phyloP scores from a whole-genome alignment of 1,139 yeast genomes.

The Blastobotrys aristatus region DNA sequence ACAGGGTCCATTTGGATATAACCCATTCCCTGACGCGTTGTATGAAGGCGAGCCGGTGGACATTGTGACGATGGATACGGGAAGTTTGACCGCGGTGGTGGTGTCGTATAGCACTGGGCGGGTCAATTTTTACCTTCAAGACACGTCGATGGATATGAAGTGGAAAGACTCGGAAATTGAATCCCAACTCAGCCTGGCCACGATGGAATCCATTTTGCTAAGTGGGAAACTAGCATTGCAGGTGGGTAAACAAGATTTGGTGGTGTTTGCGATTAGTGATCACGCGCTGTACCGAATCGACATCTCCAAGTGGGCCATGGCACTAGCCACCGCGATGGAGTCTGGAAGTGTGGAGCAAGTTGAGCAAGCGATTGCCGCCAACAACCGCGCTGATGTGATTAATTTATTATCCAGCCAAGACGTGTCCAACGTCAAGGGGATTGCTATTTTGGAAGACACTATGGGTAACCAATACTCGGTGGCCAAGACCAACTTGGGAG shows the following conservation, averaged over 20 bases:
- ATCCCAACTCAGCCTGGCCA: conserved; percentile 9
- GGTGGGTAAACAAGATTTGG: conserved; percentile 5
- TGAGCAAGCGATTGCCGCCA: background rate
- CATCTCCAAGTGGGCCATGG: conserved; percentile 24
- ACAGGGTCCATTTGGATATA: conserved; percentile 50
- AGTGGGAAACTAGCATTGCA: background rate
- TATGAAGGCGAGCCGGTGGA: conserved; percentile 43
- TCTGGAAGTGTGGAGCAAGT: conserved; percentile 13
- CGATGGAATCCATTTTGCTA: conserved; percentile 14
- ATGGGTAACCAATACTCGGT: conserved; percentile 16
- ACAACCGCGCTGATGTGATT: background rate
- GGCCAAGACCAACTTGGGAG: conserved; percentile 12
- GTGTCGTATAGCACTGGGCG: conserved; percentile 27
- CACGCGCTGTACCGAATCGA: conserved; percentile 19
- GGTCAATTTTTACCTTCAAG: conserved; percentile 26
- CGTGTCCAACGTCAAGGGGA: conserved; percentile 14
- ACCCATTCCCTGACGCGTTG: conserved; percentile 48
- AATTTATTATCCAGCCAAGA: conserved; percentile 9
- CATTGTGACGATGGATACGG: conserved; percentile 31
- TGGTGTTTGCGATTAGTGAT: conserved; percentile 12
- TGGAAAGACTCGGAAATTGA: conserved; percentile 18
- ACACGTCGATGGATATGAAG: conserved; percentile 22
- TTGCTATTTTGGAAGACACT: conserved; percentile 15
- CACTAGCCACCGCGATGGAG: conserved; percentile 28
- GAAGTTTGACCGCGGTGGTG: conserved; percentile 25